phyloP scores from a whole-genome alignment of 805 yeast genomes.

The Gaillardinia entomophila region DNA sequence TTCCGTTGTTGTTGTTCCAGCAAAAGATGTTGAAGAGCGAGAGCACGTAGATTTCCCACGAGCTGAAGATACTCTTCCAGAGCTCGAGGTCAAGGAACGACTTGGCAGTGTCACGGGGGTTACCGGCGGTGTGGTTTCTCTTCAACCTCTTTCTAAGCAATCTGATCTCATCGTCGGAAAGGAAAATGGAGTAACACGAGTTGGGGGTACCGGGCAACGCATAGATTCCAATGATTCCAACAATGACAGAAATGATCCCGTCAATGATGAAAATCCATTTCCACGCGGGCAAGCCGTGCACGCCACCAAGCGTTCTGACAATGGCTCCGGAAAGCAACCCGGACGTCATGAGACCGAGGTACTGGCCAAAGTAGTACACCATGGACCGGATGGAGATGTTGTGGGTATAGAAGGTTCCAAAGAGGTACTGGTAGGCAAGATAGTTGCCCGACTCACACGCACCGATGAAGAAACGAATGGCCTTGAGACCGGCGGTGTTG shows the following conservation, averaged over 20 bases:
- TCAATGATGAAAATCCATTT: constrained; percentile 70
- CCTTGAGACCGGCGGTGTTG: constrained; percentile 48
- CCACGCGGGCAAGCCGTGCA: constrained; percentile 56
- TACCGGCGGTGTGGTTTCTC: constrained; percentile 1
- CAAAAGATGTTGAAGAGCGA: constrained; percentile 51
- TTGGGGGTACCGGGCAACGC: constrained; percentile 64
- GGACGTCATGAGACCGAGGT: constrained; percentile 55
- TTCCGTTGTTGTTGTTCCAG: constrained; percentile 55
- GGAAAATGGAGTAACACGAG: constrained; percentile 28
- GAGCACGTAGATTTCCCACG: constrained; percentile 59
- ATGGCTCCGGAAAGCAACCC: constrained; percentile 60
- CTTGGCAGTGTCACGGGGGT: constrained; percentile 10
- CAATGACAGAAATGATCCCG: constrained; percentile 51
- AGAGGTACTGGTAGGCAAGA: constrained; percentile 34
- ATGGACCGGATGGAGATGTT: constrained; percentile 49
- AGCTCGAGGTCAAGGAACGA: constrained; percentile 35
- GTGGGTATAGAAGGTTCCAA: constrained; percentile 26
- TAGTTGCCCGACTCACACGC: constrained; percentile 61
- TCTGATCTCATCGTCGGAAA: constrained; percentile 30
- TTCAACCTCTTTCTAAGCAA: constrained; percentile 15
- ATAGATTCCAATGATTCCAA: constrained; percentile 52
- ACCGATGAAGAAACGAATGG: constrained; percentile 61
- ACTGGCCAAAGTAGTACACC: constrained; percentile 56
- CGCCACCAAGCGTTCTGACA: constrained; percentile 41
- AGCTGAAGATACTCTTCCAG: constrained; percentile 49